Conservation (phyloP, 495 filamentous ascomycete genomes). For the Jackrogersella multiformis region DNA sequence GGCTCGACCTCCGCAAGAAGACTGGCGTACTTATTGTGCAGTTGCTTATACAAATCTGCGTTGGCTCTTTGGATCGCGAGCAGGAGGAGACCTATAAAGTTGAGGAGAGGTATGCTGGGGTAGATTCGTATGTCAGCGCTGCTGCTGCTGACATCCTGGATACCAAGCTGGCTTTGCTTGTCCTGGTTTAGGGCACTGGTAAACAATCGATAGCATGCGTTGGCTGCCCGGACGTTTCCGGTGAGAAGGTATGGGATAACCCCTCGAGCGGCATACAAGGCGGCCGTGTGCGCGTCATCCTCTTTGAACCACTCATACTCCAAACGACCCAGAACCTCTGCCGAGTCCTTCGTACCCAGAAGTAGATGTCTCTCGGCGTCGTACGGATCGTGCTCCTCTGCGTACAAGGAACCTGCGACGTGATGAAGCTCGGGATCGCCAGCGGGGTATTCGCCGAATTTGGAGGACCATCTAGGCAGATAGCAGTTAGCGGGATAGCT, state of each 20-base stretch:
- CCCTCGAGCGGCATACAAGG: conserved; percentile 87
- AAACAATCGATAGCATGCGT: conserved; percentile 82
- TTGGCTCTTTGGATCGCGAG: conserved; percentile 83
- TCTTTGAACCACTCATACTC: conserved; percentile 94
- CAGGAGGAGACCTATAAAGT: conserved; percentile 87
- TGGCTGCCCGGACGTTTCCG: conserved; percentile 89
- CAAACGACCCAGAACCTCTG: conserved; percentile 77
- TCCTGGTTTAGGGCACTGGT: conserved; percentile 72
- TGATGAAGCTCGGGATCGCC: conserved; percentile 97
- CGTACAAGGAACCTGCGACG: conserved; percentile 86
- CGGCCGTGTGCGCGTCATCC: conserved; percentile 87
- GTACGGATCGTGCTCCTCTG: conserved; percentile 89
- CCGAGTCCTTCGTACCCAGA: conserved; percentile 88
- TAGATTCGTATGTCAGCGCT: conserved; percentile 81
- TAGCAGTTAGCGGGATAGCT: conserved; percentile 31
- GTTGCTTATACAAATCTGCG: conserved; percentile 79
- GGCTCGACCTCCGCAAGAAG: conserved; percentile 75
- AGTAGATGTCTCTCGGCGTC: conserved; percentile 91
- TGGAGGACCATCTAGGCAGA: conserved; percentile 76
- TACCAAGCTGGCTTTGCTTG: conserved; percentile 70
- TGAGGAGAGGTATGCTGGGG: conserved; percentile 86
- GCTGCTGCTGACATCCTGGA: conserved; percentile 83
- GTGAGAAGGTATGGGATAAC: conserved; percentile 91
- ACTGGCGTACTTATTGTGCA: conserved; percentile 80
- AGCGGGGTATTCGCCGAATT: conserved; percentile 84